Percentiles rank a stretch among this genome's conserved stretches.
Evolutionary conservation across 2,329 filamentous ascomycete species (phyloP).

Genomic region (Trichoderma lentiforme): DNA sequence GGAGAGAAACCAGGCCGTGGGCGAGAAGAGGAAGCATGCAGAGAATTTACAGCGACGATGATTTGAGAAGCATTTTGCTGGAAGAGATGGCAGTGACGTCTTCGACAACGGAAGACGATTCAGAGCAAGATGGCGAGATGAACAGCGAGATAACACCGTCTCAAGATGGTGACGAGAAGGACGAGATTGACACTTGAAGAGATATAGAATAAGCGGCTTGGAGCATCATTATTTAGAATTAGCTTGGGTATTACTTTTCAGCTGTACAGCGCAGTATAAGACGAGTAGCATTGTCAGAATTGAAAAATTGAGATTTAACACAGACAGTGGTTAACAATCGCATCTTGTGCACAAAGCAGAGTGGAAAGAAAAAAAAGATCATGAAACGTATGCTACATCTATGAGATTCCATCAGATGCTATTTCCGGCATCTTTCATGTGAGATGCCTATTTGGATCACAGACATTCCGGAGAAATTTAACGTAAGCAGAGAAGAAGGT

Average conservation of each 20-base stretch:
- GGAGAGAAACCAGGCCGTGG: conserved; percentile 50
- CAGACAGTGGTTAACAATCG: not conserved
- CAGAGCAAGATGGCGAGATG: conserved; percentile 27
- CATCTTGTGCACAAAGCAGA: not conserved
- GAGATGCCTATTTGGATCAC: conserved; percentile 3
- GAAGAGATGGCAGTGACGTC: conserved; percentile 32
- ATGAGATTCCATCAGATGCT: not conserved
- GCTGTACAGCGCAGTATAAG: not conserved
- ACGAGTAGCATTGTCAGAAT: not conserved
- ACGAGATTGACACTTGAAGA: not conserved
- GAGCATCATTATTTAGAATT: not conserved
- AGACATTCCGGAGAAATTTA: not conserved
- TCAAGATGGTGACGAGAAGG: conserved; percentile 22
- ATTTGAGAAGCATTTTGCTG: conserved; percentile 49
- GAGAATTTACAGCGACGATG: conserved; percentile 60
- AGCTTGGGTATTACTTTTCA: not conserved
- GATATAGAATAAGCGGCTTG: not conserved
- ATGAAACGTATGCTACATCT: conserved; percentile 9
- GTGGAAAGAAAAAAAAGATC: not conserved
- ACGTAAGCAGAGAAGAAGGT: not conserved
- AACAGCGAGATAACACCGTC: not conserved
- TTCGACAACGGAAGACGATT: conserved; percentile 37
- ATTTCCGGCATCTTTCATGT: not conserved
- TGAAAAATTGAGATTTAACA: not conserved
- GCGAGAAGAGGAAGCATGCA: conserved; percentile 52